Base-by-base conservation (phyloP, 352 stramenopile species). In the Phytopythium oedochilum region DNA sequence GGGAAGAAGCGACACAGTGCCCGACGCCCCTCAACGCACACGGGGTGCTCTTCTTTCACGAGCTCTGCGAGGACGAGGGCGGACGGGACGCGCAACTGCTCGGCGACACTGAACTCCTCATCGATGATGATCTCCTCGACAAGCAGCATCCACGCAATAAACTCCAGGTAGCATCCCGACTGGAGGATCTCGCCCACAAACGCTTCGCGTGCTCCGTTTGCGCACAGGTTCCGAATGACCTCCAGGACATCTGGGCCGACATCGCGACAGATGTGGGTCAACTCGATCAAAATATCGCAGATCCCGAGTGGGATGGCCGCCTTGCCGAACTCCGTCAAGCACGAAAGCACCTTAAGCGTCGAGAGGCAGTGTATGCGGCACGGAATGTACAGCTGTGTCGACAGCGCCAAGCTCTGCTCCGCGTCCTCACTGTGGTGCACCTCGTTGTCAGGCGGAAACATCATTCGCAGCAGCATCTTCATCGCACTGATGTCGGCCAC, bases 371-470 rank as follows among this genome's bases (percentile, higher is more conserved):
- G 75, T 25, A 81, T 60, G 23, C 76, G 65, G 25, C 78, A 82
- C 5, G 80, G 65, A n/a, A 78, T 46, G 55, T 90, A 93, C 5
- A 91, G 60, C 53, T 88, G 75, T 14, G 59, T 56, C 3, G 78
- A 72, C 14, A 89, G 73, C 17, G 78, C 66, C 5, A 89, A 57
- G 40, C 66, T 80, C 10, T 77, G 63, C 39, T 78, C 67, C 1
- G 66, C 66, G 14, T 84, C 72, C 52, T 83, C 71, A 8, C 49
- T 78, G 61, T 86, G 66, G 52, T 93, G 80, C 1, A 91, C 80
- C 65, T 93, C 80, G 29, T 89, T 88, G 49, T 87, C 75, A 10
- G 83, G 78, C 18, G 83, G 80, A 42, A 91, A 93, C 25, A 91
- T 44, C 50, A 89, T 61, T 2, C 83, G 78, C 26, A 93, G 57